phyloP scores from a whole-genome alignment of 1,284 basidiomycete species.

The Microbotryomycetes sp. region DNA sequence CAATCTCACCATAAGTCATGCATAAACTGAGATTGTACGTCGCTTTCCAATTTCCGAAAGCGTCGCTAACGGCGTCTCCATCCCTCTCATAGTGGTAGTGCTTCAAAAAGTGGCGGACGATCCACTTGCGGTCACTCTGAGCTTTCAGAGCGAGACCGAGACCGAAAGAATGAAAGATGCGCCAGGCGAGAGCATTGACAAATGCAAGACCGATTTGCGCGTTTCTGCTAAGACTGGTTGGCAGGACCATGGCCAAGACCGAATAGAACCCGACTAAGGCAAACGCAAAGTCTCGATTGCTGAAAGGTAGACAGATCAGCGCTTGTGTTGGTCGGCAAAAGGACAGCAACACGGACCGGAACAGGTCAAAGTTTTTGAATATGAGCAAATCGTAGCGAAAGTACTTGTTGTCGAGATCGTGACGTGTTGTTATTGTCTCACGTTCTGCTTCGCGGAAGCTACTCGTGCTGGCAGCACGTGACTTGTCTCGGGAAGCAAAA shows the following conservation, averaged over 20 bases:
- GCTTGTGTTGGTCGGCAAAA: constrained; percentile 2
- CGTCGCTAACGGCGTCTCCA: constrained; percentile 65
- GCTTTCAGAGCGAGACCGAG: constrained; percentile 74
- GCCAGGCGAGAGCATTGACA: constrained; percentile 76
- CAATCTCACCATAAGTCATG: constrained; percentile 67
- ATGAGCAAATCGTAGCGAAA: constrained; percentile 83
- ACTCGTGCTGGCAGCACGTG: background rate
- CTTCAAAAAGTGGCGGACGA: constrained; percentile 89
- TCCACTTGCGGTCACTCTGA: constrained; percentile 78
- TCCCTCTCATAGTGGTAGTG: constrained; percentile 53
- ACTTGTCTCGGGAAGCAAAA: background rate
- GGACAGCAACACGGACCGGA: constrained; percentile 53
- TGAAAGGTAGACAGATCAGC: constrained; percentile 39
- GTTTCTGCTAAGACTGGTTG: constrained; percentile 26
- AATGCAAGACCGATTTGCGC: constrained; percentile 59
- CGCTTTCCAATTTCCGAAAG: constrained; percentile 90
- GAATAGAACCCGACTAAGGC: constrained; percentile 48
- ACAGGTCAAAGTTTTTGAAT: constrained; percentile 70
- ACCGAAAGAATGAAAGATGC: constrained; percentile 79
- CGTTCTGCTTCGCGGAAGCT: constrained; percentile 21
- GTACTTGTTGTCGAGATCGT: constrained; percentile 83
- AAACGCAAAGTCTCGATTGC: constrained; percentile 54
- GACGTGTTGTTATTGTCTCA: constrained; percentile 53
- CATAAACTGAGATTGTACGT: constrained; percentile 86
- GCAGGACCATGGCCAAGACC: constrained; percentile 25